Evolutionary conservation across 2,329 filamentous ascomycete genomes (phyloP).

Genomic region (Tolypocladium pustulatum): DNA sequence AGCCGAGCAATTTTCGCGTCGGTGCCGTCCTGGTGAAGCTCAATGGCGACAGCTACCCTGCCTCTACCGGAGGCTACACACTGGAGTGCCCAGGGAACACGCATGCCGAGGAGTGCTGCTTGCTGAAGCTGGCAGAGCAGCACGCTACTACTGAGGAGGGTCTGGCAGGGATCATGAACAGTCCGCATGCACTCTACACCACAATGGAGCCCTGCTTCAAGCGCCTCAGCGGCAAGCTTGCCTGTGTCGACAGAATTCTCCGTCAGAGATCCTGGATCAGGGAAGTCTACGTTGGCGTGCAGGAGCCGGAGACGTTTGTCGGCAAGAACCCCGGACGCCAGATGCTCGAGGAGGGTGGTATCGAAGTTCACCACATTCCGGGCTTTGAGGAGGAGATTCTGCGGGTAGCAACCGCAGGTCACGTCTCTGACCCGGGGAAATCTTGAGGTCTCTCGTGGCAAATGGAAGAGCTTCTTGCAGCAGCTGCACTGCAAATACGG

Average conservation of each 20-base stretch:
- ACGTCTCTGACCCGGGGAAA: slow-evolving; percentile 42
- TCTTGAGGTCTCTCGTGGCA: slow-evolving; percentile 38
- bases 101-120: slow-evolving; percentile 88
- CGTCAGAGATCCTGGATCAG: slow-evolving; percentile 50
- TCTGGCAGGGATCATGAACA: slow-evolving; percentile 31
- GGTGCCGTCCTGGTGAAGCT: slow-evolving; percentile 73
- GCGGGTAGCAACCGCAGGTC: slow-evolving; percentile 72
- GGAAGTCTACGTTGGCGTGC: slow-evolving; percentile 77
- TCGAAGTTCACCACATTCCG: slow-evolving; percentile 60
- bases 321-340: slow-evolving; percentile 65
- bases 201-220: slow-evolving; percentile 82
- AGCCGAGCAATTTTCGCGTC: slow-evolving; percentile 86
- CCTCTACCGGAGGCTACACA: slow-evolving; percentile 79
- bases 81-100: slow-evolving; percentile 88
- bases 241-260: slow-evolving; percentile 74
- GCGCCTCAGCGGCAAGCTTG: slow-evolving; percentile 61
- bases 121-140: slow-evolving; percentile 57
- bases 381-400: slow-evolving; percentile 78
- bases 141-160: slow-evolving; percentile 40
- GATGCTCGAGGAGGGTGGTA: slow-evolving; percentile 60
- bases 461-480: slow-evolving; percentile 46
- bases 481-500: slow-evolving; percentile 37
- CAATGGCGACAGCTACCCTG: slow-evolving; percentile 29
- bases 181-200: slow-evolving; percentile 58
- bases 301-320: slow-evolving; percentile 86